Evolutionary conservation across 306 rosid genomes (phyloP).

Genomic region (Styphnolobium japonicum): DNA sequence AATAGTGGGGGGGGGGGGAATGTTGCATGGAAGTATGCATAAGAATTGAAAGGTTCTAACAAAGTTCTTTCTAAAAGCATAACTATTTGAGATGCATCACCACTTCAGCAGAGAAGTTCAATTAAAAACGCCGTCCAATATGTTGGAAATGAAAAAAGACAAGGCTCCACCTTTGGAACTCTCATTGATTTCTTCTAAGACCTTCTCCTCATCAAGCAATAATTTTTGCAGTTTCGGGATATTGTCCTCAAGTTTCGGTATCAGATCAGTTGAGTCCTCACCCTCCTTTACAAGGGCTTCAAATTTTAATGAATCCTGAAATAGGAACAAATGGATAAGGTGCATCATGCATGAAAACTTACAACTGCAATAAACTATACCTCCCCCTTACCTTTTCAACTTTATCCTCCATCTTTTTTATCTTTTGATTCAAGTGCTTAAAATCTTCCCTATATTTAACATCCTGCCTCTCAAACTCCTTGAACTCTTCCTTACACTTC

Average conservation of each 20-base stretch:
- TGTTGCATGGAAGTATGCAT: not conserved
- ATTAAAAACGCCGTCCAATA: slow-evolving; percentile 7
- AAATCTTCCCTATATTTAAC: slow-evolving; percentile 84
- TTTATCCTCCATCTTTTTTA: slow-evolving; percentile 83
- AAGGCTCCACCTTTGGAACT: slow-evolving; percentile 62
- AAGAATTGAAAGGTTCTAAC: slow-evolving; percentile 1
- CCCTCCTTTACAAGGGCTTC: slow-evolving; percentile 62
- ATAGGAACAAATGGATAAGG: slow-evolving; percentile 29
- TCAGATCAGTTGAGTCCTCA: slow-evolving; percentile 65
- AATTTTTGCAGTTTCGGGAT: slow-evolving; percentile 73
- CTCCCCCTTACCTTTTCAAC: slow-evolving; percentile 63
- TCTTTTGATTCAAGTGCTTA: slow-evolving; percentile 84
- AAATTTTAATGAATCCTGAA: slow-evolving; percentile 76
- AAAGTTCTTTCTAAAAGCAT: not conserved
- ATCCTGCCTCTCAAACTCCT: slow-evolving; percentile 94
- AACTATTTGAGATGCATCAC: slow-evolving; percentile 4
- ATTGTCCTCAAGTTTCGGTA: slow-evolving; percentile 76
- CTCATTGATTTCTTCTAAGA: slow-evolving; percentile 80
- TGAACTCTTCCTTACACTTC: slow-evolving; percentile 85
- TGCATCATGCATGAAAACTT: not conserved
- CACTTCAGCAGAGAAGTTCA: not conserved
- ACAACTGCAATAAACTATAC: slow-evolving; percentile 1
- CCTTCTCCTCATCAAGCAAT: slow-evolving; percentile 73
- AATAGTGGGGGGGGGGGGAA: not conserved
- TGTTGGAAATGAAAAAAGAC: not conserved